Conservation (phyloP, 352 stramenopile genomes). For the Phytopythium litorale region DNA sequence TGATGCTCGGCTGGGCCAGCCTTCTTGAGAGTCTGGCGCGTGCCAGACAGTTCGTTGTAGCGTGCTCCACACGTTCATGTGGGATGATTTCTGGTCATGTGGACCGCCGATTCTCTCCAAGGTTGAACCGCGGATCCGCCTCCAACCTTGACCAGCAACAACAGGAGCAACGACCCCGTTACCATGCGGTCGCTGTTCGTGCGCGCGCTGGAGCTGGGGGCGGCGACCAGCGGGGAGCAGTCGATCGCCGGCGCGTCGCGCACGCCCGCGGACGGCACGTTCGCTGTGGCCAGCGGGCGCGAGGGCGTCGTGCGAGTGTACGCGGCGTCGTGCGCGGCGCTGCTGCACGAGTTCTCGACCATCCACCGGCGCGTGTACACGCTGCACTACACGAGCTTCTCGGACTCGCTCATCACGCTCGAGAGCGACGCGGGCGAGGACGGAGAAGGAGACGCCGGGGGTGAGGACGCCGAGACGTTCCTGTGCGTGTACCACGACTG, state of each 20-base stretch:
- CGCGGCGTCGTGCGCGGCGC: slow-evolving; percentile 61
- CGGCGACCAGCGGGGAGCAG: slow-evolving; percentile 24
- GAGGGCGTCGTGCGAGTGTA: slow-evolving; percentile 82
- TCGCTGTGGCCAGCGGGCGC: slow-evolving; percentile 54
- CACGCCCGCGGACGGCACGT: slow-evolving; percentile 63
- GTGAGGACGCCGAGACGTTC: slow-evolving; percentile 68
- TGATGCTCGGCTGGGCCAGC: too few species aligned
- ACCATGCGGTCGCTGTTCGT: slow-evolving; percentile 70
- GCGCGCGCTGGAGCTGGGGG: slow-evolving; percentile 48
- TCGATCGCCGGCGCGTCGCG: slow-evolving; percentile 58
- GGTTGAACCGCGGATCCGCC: not conserved
- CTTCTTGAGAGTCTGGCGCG: too few species aligned
- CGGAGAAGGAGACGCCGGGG: slow-evolving; percentile 7
- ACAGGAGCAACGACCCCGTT: too few species aligned
- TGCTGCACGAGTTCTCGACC: slow-evolving; percentile 79
- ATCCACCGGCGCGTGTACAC: slow-evolving; percentile 69
- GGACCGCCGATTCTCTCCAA: too few species aligned
- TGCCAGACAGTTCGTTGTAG: too few species aligned
- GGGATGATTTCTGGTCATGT: too few species aligned
- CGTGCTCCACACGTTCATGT: too few species aligned
- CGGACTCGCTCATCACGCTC: slow-evolving; percentile 81
- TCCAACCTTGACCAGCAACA: too few species aligned
- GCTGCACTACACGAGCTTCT: slow-evolving; percentile 85
- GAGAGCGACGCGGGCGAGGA: slow-evolving; percentile 55
- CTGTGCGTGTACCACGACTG: slow-evolving; percentile 88